These are phyloP conservation scores for Boletus coffeatus DNA, from an alignment of 1,284 basidiomycete genomes.

Conservation along the genomic window DNA sequence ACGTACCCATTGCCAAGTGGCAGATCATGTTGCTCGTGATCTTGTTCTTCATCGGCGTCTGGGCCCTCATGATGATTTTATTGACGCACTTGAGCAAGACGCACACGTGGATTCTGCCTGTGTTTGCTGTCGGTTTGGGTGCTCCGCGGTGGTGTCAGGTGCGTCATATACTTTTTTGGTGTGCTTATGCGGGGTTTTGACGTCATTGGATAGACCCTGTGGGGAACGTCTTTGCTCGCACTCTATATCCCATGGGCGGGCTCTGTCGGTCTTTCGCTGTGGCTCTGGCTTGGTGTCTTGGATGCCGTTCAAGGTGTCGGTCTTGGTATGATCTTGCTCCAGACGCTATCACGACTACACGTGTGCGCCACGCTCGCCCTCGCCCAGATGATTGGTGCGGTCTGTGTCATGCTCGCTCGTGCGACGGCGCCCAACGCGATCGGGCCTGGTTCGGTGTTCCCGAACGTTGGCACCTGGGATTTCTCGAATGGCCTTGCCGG, in stretches of 20 bases:
- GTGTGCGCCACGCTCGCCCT: slow-evolving; percentile 89
- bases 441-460: slow-evolving; percentile 86
- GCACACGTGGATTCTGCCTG: slow-evolving; percentile 89
- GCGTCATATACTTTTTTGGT: slow-evolving; percentile 11
- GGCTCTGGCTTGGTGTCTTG: slow-evolving; percentile 92
- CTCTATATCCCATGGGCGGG: slow-evolving; percentile 92
- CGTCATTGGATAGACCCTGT: slow-evolving; percentile 55
- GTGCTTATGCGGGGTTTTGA: slow-evolving; percentile 10
- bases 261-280: slow-evolving; percentile 72
- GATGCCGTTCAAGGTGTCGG: slow-evolving; percentile 92
- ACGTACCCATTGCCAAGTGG: slow-evolving; percentile 77
- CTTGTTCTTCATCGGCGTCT: slow-evolving; percentile 82
- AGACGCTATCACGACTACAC: slow-evolving; percentile 87
- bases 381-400: slow-evolving; percentile 76
- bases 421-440: slow-evolving; percentile 80
- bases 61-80: slow-evolving; percentile 69
- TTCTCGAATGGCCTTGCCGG: slow-evolving; percentile 63
- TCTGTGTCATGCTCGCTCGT: slow-evolving; percentile 82
- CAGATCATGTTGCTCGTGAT: slow-evolving; percentile 75
- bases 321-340: slow-evolving; percentile 88
- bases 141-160: slow-evolving; percentile 91
- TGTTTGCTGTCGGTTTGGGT: slow-evolving; percentile 90
- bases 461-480: slow-evolving; percentile 87
- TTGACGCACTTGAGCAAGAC: slow-evolving; percentile 86
- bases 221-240: slow-evolving; percentile 84